A percentile compares a stretch with the other conserved stretches of the same genome.
Evolutionary conservation across 169 alveolate species (phyloP).

Genomic region (Plasmodium gallinaceum): DNA sequence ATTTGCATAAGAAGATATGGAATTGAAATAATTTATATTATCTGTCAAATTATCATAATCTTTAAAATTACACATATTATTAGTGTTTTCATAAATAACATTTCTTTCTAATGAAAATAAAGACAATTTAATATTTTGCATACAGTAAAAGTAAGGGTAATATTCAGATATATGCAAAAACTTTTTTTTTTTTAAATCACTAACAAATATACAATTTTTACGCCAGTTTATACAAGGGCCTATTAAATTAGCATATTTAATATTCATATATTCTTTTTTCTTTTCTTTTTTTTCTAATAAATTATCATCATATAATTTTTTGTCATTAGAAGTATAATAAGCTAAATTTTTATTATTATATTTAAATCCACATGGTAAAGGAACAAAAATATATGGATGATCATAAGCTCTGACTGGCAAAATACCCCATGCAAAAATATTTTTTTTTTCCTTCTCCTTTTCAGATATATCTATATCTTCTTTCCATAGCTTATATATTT

Average conservation of each 20-base stretch:
- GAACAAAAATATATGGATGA: constrained; percentile 88
- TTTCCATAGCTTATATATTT: constrained; percentile 64
- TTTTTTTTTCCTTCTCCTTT: constrained; percentile 73
- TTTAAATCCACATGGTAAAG: constrained; percentile 92
- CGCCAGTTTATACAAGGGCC: constrained; percentile 85
- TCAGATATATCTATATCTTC: constrained; percentile 80
- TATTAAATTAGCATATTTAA: constrained; percentile 81
- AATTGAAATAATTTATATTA: neutral
- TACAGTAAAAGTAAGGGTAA: constrained; percentile 41
- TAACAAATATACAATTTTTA: constrained; percentile 77
- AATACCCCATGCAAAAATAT: constrained; percentile 91
- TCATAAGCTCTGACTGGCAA: constrained; percentile 92
- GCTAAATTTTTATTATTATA: constrained; percentile 87
- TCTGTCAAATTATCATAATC: neutral
- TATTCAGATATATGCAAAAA: constrained; percentile 18
- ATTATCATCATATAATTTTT: constrained; percentile 22
- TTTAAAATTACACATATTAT: constrained; percentile 7
- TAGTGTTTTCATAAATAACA: constrained; percentile 37
- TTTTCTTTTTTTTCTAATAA: constrained; percentile 78
- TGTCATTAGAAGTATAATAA: constrained; percentile 79
- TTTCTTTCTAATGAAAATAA: constrained; percentile 54
- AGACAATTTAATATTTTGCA: constrained; percentile 40
- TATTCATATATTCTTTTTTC: constrained; percentile 84
- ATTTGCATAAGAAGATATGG: neutral
- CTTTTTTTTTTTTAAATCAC: constrained; percentile 22